phyloP scores from a whole-genome alignment of 1,284 basidiomycete species.

The Peniophora sp. region DNA sequence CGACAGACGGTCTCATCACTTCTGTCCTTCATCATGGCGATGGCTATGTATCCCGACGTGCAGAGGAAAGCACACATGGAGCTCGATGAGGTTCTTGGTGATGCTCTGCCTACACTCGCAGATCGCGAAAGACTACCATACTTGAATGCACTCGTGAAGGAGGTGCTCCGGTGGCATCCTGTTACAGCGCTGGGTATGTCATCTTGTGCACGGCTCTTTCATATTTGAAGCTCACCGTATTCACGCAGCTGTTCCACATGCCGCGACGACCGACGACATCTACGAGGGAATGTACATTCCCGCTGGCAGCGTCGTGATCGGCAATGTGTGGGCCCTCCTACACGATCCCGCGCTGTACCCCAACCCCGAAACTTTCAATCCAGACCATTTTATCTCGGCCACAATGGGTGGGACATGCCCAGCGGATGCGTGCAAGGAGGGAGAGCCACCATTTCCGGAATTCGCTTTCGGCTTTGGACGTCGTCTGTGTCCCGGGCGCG shows the following conservation, averaged over 20 bases:
- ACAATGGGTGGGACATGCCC: background rate
- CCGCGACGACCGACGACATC: background rate
- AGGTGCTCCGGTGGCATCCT: background rate
- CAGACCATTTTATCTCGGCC: background rate
- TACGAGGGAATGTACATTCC: background rate
- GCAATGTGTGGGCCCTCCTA: background rate
- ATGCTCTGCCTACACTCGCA: background rate
- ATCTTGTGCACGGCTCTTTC: background rate
- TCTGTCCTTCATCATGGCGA: background rate
- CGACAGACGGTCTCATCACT: background rate
- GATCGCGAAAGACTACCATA: background rate
- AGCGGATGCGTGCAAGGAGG: background rate
- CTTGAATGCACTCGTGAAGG: background rate
- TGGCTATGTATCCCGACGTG: background rate
- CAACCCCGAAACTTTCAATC: background rate
- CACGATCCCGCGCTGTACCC: background rate
- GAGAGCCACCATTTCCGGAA: constrained; percentile 7
- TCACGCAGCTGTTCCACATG: background rate
- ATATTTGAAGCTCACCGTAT: background rate
- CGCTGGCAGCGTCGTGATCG: background rate
- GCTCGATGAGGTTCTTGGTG: background rate
- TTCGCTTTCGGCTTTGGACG: constrained; percentile 16
- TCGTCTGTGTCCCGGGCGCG: constrained; percentile 10
- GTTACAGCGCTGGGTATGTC: background rate
- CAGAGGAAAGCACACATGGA: background rate